Evolutionary conservation across 2,329 filamentous ascomycete species (phyloP), one percentile per base, ranked within the genome.

Genomic region (Ophiostoma angusticollis): DNA sequence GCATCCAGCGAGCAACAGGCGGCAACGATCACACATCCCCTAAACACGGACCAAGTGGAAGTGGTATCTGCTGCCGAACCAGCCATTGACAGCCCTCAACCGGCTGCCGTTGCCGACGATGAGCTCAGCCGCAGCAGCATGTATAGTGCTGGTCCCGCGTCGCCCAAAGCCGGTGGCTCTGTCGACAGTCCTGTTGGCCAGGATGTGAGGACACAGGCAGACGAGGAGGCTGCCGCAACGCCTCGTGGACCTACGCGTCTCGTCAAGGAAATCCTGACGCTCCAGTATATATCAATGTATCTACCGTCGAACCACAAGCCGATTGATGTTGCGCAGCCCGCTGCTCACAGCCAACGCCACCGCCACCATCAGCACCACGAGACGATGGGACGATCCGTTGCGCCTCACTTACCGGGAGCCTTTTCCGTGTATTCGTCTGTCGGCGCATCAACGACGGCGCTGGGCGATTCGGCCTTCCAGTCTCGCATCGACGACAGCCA

Each of bases 381-480:
- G 2, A 41, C 50, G 8, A 41, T 65, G 51, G 41, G 52, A 0
- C 56, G 50, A 27, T 68, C 65, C 2, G 45, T 61, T 9, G 62
- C 62, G n/a, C 64, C 67, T 0, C 63, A 75, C 49, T 52, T 78
- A 3, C 75, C 75, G 2, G 77, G 75, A 1, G 67, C 75, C 3
- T 80, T 80, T 51, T 80, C 74, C 0, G 57, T 72, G 2, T 56
- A 68, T 38, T 56, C 46, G 11, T 28, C 44, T 11, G 41, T 35
- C 5, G 46, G 44, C 6, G 36, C 40, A 3, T 29, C 44, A 4
- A 42, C 44, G 1, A 35, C 31, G n/a, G n/a, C n/a, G 4, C 19
- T 37, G 13, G 42, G 30, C 5, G 34, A 33, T 7, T 22, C 41
- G 0, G 34, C 44, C 3, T 39, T 41, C 17, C 31, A 33, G 14